Evolutionary conservation across 192 early-diverging fungal species (phyloP).

Genomic region (Jimgerdemannia flammicorona): DNA sequence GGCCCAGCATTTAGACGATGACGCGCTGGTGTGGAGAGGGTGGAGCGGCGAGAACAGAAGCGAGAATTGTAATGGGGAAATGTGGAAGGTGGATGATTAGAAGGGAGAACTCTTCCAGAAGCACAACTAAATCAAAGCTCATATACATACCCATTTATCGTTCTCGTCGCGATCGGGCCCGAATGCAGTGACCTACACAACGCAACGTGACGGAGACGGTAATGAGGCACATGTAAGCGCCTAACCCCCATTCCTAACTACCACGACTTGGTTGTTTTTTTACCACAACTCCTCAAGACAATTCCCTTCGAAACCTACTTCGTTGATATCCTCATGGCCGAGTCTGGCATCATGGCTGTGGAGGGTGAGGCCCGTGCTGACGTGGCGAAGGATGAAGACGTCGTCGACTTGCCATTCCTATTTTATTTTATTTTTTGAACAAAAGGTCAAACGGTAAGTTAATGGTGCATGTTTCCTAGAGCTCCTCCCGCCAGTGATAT

Average conservation of each 20-base stretch:
- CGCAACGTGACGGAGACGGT: background rate
- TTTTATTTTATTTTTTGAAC: background rate
- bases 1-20: too few species aligned
- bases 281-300: background rate
- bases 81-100: too few species aligned
- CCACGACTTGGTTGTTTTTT: too few species aligned
- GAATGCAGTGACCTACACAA: constrained; percentile 38
- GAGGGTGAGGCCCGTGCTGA: constrained; percentile 39
- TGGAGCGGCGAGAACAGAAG: too few species aligned
- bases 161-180: constrained; percentile 49
- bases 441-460: too few species aligned
- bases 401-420: constrained; percentile 38
- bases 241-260: too few species aligned
- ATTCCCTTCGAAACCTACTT: background rate
- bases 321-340: background rate
- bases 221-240: too few species aligned
- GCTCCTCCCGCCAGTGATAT: too few species aligned
- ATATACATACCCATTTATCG: constrained; percentile 37
- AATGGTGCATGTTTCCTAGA: too few species aligned
- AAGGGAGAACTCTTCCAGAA: too few species aligned
- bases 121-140: background rate
- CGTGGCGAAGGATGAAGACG: constrained; percentile 42
- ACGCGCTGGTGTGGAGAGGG: too few species aligned
- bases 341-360: constrained; percentile 39
- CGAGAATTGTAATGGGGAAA: too few species aligned